Percentiles rank a stretch among this genome's conserved stretches.
phyloP scores from a whole-genome alignment of 2,329 filamentous ascomycete genomes.

The Ophiostoma sp. region DNA sequence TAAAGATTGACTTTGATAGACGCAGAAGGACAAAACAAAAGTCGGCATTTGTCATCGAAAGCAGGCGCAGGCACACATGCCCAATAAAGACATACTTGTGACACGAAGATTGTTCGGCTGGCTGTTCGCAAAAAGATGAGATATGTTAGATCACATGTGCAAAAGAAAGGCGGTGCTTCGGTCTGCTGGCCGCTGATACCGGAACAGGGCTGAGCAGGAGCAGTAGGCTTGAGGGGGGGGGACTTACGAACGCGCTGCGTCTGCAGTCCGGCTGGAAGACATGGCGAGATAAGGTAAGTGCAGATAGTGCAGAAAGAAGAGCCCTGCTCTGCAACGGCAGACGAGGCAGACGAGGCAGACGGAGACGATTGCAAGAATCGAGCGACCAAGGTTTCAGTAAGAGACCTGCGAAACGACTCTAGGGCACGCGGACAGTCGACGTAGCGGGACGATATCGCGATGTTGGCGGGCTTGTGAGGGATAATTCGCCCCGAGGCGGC shows the following conservation, averaged over 20 bases:
- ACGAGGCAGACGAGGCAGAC: background rate
- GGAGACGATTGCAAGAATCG: background rate
- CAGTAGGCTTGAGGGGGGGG: background rate
- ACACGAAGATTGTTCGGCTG: conserved; percentile 66
- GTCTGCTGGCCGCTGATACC: background rate
- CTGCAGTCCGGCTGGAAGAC: conserved; percentile 16
- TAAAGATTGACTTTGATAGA: background rate
- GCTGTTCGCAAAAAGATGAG: background rate
- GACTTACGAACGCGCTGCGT: conserved; percentile 8
- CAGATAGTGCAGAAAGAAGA: conserved; percentile 7
- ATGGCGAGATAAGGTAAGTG: conserved; percentile 12
- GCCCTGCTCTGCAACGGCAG: conserved; percentile 8
- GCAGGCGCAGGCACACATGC: background rate
- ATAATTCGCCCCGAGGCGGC: conserved; percentile 5
- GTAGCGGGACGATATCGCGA: background rate
- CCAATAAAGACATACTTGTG: conserved; percentile 61
- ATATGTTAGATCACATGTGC: background rate
- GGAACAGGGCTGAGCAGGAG: background rate
- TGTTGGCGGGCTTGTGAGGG: conserved; percentile 6
- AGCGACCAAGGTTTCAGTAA: background rate
- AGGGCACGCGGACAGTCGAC: background rate
- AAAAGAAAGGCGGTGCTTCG: background rate
- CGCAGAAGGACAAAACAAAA: background rate
- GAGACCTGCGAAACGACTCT: background rate
- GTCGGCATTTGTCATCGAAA: conserved; percentile 1